phyloP scores from a whole-genome alignment of 805 yeast genomes.

The Wickerhamomyces chaumierensis region DNA sequence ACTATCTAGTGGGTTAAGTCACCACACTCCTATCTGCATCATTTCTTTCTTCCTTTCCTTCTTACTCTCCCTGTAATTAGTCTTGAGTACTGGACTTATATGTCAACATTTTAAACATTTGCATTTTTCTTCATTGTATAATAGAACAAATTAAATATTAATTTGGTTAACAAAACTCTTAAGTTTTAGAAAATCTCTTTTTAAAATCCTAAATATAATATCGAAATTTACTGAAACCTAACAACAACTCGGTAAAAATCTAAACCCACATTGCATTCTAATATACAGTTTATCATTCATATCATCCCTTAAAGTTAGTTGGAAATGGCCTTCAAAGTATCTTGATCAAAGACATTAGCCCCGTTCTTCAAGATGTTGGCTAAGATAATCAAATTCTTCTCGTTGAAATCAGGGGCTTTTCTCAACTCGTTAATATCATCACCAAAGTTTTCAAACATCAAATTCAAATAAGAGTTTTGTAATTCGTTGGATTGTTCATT shows the following conservation, averaged over 20 bases:
- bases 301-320: background rate
- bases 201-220: no score
- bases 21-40: background rate
- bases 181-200: no score
- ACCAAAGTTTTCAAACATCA: constrained; percentile 48
- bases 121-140: background rate
- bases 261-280: no score
- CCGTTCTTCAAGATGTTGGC: constrained; percentile 16
- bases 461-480: constrained; percentile 37
- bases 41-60: background rate
- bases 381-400: constrained; percentile 32
- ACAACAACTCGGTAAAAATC: no score
- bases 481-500: constrained; percentile 25
- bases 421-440: constrained; percentile 29
- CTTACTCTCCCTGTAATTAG: background rate
- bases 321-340: constrained; percentile 13
- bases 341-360: constrained; percentile 13
- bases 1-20: no score
- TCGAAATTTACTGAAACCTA: no score
- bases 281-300: no score
- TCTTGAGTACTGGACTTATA: no score
- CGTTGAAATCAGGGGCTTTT: constrained; percentile 51
- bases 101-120: no score
- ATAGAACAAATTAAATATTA: no score
- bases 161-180: no score